Evolutionary conservation across 345 rosid genomes (phyloP).

Genomic region (Heritiera fomes): DNA sequence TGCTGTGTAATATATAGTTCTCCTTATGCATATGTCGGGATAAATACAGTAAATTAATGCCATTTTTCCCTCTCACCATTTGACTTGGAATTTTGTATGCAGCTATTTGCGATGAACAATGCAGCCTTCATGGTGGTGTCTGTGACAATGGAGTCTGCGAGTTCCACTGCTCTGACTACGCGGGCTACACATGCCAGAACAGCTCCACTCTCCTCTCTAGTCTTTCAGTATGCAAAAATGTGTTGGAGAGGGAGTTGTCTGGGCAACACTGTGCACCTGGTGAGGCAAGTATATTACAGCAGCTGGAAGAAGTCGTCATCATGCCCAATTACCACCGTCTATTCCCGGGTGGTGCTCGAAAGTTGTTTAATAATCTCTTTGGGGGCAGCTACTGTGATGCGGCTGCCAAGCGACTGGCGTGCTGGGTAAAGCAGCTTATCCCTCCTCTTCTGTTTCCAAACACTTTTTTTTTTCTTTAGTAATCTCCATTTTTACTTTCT

Average conservation of each 20-base stretch:
- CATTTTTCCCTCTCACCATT: constrained; percentile 10
- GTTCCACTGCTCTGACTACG: constrained; percentile 98
- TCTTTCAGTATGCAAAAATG: constrained; percentile 83
- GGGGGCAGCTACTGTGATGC: constrained; percentile 80
- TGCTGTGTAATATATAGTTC: not conserved
- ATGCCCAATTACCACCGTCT: constrained; percentile 93
- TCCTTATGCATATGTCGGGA: not conserved
- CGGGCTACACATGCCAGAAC: constrained; percentile 96
- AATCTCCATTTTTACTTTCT: not conserved
- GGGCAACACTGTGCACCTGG: constrained; percentile 97
- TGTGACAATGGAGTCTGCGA: constrained; percentile 99
- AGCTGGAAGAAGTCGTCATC: constrained; percentile 96
- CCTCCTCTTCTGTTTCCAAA: not conserved
- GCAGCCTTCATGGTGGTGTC: constrained; percentile 98
- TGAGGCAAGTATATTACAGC: constrained; percentile 88
- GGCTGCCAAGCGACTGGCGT: constrained; percentile 90
- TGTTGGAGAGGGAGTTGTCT: constrained; percentile 68
- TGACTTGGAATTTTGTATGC: constrained; percentile 28
- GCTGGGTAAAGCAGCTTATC: constrained; percentile 66
- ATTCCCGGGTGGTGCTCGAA: constrained; percentile 83
- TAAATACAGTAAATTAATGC: not conserved
- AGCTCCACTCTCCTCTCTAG: constrained; percentile 82
- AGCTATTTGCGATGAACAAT: constrained; percentile 98
- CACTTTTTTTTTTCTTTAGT: not conserved
- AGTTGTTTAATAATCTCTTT: constrained; percentile 65